Percentiles rank a stretch among this genome's conserved stretches.
phyloP scores from a whole-genome alignment of 768 basidiomycete genomes.

The Calocybe gangraenosa region DNA sequence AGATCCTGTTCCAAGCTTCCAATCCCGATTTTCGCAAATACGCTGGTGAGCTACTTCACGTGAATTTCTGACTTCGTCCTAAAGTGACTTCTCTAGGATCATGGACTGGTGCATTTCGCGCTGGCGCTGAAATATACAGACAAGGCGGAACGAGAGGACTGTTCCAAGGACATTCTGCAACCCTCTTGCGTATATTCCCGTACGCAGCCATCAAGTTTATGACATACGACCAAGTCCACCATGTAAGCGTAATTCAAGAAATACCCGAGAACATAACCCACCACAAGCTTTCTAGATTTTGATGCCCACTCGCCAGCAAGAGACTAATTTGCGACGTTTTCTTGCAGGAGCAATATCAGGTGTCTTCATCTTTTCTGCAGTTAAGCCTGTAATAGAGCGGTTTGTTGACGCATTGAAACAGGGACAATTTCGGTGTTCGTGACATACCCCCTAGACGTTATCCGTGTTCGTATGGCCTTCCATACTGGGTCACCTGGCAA shows the following conservation, averaged over 20 bases:
- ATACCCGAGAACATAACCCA: constrained; percentile 1
- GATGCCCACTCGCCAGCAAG: constrained; percentile 77
- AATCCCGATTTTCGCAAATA: constrained; percentile 94
- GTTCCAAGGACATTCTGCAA: constrained; percentile 95
- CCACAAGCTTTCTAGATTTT: constrained; percentile 48
- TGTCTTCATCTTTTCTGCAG: constrained; percentile 31
- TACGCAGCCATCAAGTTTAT: constrained; percentile 98
- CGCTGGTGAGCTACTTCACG: constrained; percentile 58
- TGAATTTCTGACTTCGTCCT: constrained; percentile 15
- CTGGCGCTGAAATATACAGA: constrained; percentile 66
- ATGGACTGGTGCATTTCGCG: constrained; percentile 80
- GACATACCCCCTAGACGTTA: constrained; percentile 94
- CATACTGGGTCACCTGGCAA: constrained; percentile 44
- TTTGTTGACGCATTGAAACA: constrained; percentile 16
- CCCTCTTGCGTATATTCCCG: constrained; percentile 90
- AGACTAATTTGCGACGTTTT: constrained; percentile 80
- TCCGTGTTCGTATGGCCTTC: constrained; percentile 94
- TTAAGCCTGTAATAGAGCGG: background rate
- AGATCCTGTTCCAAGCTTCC: constrained; percentile 97
- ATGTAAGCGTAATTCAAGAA: constrained; percentile 37
- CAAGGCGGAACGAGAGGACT: constrained; percentile 73
- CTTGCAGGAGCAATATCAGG: constrained; percentile 86
- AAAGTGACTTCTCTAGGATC: constrained; percentile 50
- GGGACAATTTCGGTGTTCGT: constrained; percentile 85
- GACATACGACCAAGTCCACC: constrained; percentile 86